Evolutionary conservation across 352 stramenopile genomes (phyloP), one percentile per base, ranked within the genome.

Genomic region (Poterioochromonas sp.): DNA sequence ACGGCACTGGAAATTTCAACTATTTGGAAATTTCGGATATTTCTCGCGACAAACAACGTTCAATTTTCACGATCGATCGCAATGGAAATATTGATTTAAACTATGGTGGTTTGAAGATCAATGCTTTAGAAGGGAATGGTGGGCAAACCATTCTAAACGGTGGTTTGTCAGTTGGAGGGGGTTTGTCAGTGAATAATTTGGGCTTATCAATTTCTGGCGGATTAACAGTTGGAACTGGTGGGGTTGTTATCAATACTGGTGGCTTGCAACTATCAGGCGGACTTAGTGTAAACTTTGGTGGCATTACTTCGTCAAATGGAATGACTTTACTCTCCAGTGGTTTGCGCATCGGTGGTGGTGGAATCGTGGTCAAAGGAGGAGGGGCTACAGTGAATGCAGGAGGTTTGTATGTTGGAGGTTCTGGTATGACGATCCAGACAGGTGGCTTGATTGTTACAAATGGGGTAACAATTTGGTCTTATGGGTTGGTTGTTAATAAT

Each of bases 121-220:
- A 1, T 1, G 73, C 49, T 8, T 5, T 71, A 15, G 29, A 71
- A 3, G 54, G 69, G 1, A 37, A 20, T n/a, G 73, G 60, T 0
- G 71, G 71, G 1, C 35, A 60, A 12, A 69, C 71, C 0, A 47
- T 79, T 8, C 18, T 60, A 12, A 58, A n/a, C 5, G 26, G 43
- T 32, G 47, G 69, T 37, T 29, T 79, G 1, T 32, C 73, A 20
- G 73, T 79, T 8, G 47, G 70, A 43, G 49, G 39, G 18, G 73
- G 73, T 39, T 29, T 79, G 53, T 11, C 34, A 26, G 41, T 54
- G 37, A 44, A 3, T 54, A 5, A 29, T 3, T 47, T 1, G 41
- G 73, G 73, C 5, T 2, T 79, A 29, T 47, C 39, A 32, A n/a
- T 79, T 22, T 65, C 73, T 32, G 53, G 54, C 8, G 73, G 73